Conservation (phyloP, 179 eudicot species). For the Beta corolliflora region DNA sequence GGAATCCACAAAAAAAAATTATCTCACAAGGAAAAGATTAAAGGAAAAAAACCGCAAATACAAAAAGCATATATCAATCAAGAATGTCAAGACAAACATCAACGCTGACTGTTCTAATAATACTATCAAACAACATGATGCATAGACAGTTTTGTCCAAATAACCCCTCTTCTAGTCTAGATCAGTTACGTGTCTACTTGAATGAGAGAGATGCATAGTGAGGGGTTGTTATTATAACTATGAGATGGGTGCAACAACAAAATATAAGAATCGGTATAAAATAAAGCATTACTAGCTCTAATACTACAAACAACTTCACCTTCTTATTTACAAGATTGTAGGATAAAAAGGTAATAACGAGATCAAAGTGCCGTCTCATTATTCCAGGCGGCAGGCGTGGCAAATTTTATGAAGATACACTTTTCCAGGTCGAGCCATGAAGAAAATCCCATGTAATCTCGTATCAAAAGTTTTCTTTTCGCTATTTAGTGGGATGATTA, state of each 20-base stretch:
- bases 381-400: neutral
- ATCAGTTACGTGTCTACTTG: neutral
- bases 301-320: neutral
- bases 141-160: neutral
- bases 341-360: neutral
- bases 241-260: neutral
- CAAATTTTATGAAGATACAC: neutral
- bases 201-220: neutral
- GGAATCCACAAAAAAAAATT: neutral
- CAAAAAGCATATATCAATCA: neutral
- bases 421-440: neutral
- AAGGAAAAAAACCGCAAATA: neutral
- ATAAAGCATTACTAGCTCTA: neutral
- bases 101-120: neutral
- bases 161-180: too few species aligned
- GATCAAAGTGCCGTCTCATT: neutral
- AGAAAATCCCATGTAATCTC: too few species aligned
- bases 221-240: too few species aligned
- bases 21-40: neutral
- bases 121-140: neutral
- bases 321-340: neutral
- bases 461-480: too few species aligned
- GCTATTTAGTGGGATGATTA: too few species aligned
- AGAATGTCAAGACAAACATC: conserved; percentile 1
- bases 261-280: neutral